Evolutionary conservation across 176 grass and related monocot species (phyloP).

Genomic region (Oropetium thomaeum): DNA sequence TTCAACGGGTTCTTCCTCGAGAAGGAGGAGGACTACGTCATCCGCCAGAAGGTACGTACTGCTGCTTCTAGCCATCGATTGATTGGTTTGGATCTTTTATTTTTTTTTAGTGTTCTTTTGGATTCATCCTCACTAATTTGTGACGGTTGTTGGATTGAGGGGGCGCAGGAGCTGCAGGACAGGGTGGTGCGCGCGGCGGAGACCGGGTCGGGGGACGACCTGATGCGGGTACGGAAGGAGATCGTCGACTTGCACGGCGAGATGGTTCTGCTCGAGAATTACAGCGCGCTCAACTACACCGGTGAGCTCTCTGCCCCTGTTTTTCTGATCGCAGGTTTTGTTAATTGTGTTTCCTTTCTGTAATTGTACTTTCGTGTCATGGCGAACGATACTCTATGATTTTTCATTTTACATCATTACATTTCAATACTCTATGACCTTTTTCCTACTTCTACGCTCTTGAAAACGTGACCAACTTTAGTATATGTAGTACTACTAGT

Average conservation of each 20-base stretch:
- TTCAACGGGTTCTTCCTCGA: slow-evolving; percentile 76
- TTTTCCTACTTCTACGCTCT: background rate
- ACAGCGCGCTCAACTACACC: slow-evolving; percentile 83
- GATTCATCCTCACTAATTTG: background rate
- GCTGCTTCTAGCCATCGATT: no score
- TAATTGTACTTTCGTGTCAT: background rate
- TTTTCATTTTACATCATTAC: background rate
- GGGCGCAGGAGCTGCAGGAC: slow-evolving; percentile 65
- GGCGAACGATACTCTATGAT: background rate
- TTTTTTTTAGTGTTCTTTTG: background rate
- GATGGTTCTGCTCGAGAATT: slow-evolving; percentile 89
- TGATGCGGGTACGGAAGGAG: slow-evolving; percentile 68
- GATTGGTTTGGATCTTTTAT: background rate
- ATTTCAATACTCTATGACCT: no score
- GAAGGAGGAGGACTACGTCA: slow-evolving; percentile 90
- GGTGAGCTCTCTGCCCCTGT: slow-evolving; percentile 29
- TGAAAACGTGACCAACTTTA: background rate
- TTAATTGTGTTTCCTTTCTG: background rate
- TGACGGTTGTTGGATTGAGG: background rate
- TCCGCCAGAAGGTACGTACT: slow-evolving; percentile 81
- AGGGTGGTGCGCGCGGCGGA: slow-evolving; percentile 29
- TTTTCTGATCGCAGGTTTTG: background rate
- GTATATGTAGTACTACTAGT: background rate
- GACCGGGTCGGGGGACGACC: slow-evolving; percentile 51
- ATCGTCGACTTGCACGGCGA: slow-evolving; percentile 81